A percentile compares a stretch with the other conserved stretches of the same genome.
These are phyloP conservation scores for Aspergillus costaricaensis DNA, from an alignment of 2,329 filamentous ascomycete genomes.

Conservation along the genomic window DNA sequence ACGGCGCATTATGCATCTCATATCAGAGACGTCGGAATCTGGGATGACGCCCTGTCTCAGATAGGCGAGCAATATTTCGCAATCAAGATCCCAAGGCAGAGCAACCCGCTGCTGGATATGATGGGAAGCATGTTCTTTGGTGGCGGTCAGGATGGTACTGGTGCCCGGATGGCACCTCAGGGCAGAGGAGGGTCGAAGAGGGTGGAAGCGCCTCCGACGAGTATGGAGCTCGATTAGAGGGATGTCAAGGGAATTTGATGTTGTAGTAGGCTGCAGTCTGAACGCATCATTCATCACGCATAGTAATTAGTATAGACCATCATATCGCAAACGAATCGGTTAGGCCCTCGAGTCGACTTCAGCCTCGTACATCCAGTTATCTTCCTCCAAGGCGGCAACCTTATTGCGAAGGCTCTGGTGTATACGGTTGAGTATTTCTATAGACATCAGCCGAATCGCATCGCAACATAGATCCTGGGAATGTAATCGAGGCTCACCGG, in stretches of 20 bases:
- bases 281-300: slow-evolving; percentile 4
- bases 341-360: slow-evolving; percentile 54
- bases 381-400: slow-evolving; percentile 72
- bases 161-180: slow-evolving; percentile 37
- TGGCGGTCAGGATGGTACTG: slow-evolving; percentile 54
- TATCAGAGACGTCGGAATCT: slow-evolving; percentile 73
- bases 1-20: slow-evolving; percentile 77
- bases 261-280: slow-evolving; percentile 9
- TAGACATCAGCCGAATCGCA: slow-evolving; percentile 12
- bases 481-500: slow-evolving; percentile 54
- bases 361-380: slow-evolving; percentile 88
- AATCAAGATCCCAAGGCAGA: slow-evolving; percentile 83
- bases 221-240: slow-evolving; percentile 48
- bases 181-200: slow-evolving; percentile 44
- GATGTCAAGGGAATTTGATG: slow-evolving; percentile 3
- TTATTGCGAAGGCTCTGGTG: slow-evolving; percentile 71
- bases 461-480: neutral
- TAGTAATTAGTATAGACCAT: neutral
- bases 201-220: slow-evolving; percentile 49
- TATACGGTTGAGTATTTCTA: slow-evolving; percentile 70
- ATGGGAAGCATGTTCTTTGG: slow-evolving; percentile 94
- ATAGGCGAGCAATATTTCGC: slow-evolving; percentile 97
- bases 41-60: slow-evolving; percentile 80
- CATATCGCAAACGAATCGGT: slow-evolving; percentile 18
- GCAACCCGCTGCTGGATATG: slow-evolving; percentile 95